Evolutionary conservation across 805 yeast genomes (phyloP), one percentile per base, ranked within the genome.

Genomic region (Ogataea salicorniae): DNA sequence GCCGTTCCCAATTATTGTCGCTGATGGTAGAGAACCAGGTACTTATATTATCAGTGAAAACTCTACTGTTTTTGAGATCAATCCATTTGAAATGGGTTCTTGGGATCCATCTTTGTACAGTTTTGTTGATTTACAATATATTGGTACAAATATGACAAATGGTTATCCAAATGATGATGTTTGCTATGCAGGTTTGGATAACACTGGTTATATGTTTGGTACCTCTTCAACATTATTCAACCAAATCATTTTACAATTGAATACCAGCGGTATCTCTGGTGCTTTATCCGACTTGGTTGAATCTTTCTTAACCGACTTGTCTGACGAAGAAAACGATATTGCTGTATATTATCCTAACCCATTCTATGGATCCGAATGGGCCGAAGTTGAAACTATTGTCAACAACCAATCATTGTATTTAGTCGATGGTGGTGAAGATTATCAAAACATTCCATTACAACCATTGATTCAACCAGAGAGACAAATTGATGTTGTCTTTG

Each of bases 211-310:
- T 60, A 68, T 87, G 33, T 70, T 87, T 68, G 96, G 95, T 36
- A 83, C 96, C 6, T 87, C 96, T 2, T 84, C 95, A 2, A 74
- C 92, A 1, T 66, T 89, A 42, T 89, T 89, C 72, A 88, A 86
- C 61, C 81, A 80, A 62, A 71, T 83, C 44, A 60, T 87, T 17
- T 64, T 84, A 40, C 74, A 75, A 53, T 63, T 85, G 48, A 81
- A 84, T 61, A 62, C 79, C 18, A 74, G 84, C 1, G 74, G 77
- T 22, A 51, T 78, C 2, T 56, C 74, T 3, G 79, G 81, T 15
- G 69, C 69, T 20, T 55, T 83, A 9, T 69, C 71, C 50, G 63
- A 69, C n/a, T 58, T 81, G 13, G 69, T 79, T 3, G 56, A 67
- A n/a, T 60, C 64, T 43, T 70, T 81, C 59, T 68, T 84, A 48